A percentile compares a stretch with the other conserved stretches of the same genome.
phyloP scores from a whole-genome alignment of 2,329 filamentous ascomycete species.

The Penicillium thymicola region DNA sequence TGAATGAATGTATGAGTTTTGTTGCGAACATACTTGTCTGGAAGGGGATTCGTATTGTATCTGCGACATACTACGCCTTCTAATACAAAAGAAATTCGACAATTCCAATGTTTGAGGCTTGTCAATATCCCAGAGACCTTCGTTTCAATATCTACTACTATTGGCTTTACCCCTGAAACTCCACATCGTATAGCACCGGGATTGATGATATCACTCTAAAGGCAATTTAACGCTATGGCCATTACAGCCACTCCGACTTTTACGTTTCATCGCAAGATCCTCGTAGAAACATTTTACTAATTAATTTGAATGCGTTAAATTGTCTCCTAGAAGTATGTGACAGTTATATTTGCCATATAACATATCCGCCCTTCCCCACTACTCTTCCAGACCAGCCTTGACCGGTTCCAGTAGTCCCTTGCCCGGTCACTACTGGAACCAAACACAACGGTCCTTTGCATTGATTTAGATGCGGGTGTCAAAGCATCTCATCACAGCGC shows the following conservation, averaged over 20 bases:
- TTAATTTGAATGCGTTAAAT: rapidly evolving
- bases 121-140: too few relatives aligned
- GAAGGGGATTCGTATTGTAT: not conserved
- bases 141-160: not conserved
- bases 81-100: not conserved
- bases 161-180: not conserved
- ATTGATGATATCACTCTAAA: not conserved
- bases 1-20: too few relatives aligned
- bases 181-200: not conserved
- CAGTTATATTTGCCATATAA: not conserved
- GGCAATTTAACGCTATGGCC: not conserved
- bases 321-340: not conserved
- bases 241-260: not conserved
- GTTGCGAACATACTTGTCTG: not conserved
- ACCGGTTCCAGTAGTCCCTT: not conserved
- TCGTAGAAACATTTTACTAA: too few relatives aligned
- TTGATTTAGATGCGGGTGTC: too few relatives aligned
- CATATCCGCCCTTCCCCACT: too few relatives aligned
- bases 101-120: not conserved
- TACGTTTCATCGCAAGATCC: not conserved
- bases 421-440: not conserved
- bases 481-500: not conserved
- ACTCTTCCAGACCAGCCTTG: not conserved
- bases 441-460: not conserved
- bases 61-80: not conserved